A percentile compares a stretch with the other conserved stretches of the same genome.
Evolutionary conservation across 164 flowering plant genomes (phyloP).

Genomic region (Berberis thunbergii): DNA sequence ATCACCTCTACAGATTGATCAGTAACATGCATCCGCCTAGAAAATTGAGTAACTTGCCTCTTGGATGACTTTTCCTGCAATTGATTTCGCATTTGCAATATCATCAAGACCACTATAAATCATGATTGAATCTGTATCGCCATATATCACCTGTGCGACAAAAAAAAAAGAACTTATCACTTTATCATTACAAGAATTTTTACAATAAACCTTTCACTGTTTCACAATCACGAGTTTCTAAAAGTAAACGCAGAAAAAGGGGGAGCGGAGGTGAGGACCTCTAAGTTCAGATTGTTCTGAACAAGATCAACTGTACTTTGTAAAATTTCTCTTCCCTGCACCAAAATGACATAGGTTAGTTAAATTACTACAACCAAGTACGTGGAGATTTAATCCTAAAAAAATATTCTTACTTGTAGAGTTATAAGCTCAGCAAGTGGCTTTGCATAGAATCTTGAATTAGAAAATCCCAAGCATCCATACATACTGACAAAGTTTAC

Average conservation of each 20-base stretch:
- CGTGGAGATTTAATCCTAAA: neutral
- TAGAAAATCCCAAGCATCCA: constrained; percentile 97
- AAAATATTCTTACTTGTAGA: constrained; percentile 46
- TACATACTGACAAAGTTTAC: constrained; percentile 64
- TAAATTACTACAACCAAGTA: neutral
- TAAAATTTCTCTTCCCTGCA: constrained; percentile 95
- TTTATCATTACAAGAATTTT: too few species aligned
- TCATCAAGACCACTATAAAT: constrained; percentile 90
- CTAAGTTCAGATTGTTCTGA: constrained; percentile 74
- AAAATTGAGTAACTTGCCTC: constrained; percentile 40
- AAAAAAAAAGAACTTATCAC: constrained; percentile 1
- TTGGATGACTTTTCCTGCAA: constrained; percentile 76
- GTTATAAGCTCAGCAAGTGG: constrained; percentile 98
- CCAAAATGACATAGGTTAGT: neutral
- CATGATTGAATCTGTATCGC: constrained; percentile 99
- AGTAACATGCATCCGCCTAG: too few species aligned
- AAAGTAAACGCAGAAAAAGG: neutral
- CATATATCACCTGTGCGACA: constrained; percentile 77
- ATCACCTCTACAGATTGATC: too few species aligned
- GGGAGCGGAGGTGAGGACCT: constrained; percentile 33
- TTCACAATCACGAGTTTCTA: neutral
- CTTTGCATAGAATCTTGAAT: constrained; percentile 98
- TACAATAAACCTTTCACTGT: too few species aligned
- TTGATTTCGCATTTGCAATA: constrained; percentile 58
- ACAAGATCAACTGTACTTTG: constrained; percentile 97